A percentile compares a stretch with the other conserved stretches of the same genome.
phyloP scores from a whole-genome alignment of 1,139 yeast genomes.

The Geotrichum siamense region DNA sequence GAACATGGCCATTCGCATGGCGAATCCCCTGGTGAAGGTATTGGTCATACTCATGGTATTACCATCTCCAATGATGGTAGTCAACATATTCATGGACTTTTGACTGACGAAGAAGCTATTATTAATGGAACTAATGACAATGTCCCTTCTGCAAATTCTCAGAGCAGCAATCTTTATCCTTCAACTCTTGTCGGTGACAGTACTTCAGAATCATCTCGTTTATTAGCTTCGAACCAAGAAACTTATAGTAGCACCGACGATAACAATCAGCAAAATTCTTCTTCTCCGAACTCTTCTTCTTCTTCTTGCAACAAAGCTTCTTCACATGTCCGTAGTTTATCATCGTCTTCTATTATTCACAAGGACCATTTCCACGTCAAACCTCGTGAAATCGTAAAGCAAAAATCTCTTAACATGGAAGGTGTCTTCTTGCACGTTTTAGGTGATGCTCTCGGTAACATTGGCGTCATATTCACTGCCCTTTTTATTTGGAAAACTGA shows the following conservation, averaged over 20 bases:
- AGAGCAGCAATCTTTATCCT: too few relatives aligned
- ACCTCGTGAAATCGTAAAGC: conserved; percentile 29
- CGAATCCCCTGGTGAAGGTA: too few relatives aligned
- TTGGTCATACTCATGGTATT: conserved; percentile 24
- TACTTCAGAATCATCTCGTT: conserved; percentile 8
- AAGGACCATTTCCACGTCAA: conserved; percentile 37
- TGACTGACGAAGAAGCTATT: conserved; percentile 17
- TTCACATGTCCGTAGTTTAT: conserved; percentile 14
- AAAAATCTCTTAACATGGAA: conserved; percentile 83
- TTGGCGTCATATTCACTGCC: conserved; percentile 89
- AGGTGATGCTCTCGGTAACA: conserved; percentile 93
- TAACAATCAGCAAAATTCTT: too few relatives aligned
- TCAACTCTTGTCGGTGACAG: conserved; percentile 9
- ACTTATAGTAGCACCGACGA: conserved; percentile 5
- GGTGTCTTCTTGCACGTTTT: conserved; percentile 92
- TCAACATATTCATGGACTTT: conserved; percentile 19
- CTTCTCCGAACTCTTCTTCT: not conserved
- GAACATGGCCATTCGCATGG: conserved; percentile 73
- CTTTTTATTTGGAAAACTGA: conserved; percentile 90
- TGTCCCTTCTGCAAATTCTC: conserved; percentile 17
- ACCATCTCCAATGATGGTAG: not conserved
- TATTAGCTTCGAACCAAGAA: conserved; percentile 16
- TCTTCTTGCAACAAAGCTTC: not conserved
- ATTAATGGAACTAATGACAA: conserved; percentile 12
- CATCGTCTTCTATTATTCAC: conserved; percentile 25